Evolutionary conservation across 108 stramenopile species (phyloP).

Genomic region (Schizochytrium sp.): DNA sequence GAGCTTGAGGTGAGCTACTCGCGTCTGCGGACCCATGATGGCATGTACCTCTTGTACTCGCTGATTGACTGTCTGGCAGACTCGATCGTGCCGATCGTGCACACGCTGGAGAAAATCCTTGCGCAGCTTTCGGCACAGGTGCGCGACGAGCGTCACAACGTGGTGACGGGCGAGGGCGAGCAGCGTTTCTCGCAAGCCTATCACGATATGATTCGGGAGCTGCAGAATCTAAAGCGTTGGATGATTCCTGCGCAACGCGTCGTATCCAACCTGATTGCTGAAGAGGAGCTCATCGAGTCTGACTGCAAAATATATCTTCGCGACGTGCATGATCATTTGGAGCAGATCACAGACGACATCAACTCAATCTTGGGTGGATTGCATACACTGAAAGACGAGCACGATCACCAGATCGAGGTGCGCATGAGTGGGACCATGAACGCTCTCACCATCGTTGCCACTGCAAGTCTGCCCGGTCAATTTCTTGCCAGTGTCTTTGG

Average conservation of each 20-base stretch:
- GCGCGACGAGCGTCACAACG: background rate
- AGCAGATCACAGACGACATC: conserved; percentile 30
- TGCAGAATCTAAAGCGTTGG: conserved; percentile 26
- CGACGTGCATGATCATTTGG: conserved; percentile 40
- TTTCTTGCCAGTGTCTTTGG: conserved; percentile 34
- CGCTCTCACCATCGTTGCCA: conserved; percentile 35
- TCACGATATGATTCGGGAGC: conserved; percentile 22
- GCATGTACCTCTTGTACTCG: conserved; percentile 34
- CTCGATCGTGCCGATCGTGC: conserved; percentile 25
- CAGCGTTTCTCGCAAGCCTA: background rate
- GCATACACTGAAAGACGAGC: conserved; percentile 16
- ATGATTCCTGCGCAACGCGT: conserved; percentile 31
- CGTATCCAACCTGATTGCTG: conserved; percentile 32
- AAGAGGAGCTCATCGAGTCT: conserved; percentile 29
- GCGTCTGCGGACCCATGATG: conserved; percentile 34
- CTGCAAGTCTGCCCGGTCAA: conserved; percentile 32
- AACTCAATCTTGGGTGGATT: conserved; percentile 7
- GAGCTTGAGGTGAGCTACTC: conserved; percentile 36
- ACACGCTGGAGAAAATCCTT: background rate
- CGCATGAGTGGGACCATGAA: conserved; percentile 39
- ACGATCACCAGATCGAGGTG: conserved; percentile 26
- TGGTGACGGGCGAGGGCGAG: background rate
- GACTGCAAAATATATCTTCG: conserved; percentile 34
- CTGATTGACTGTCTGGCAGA: conserved; percentile 35
- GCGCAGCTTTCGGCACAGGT: conserved; percentile 8